A percentile compares a stretch with the other conserved stretches of the same genome.
These are phyloP conservation scores for Dryas drummondii DNA, from an alignment of 306 rosid genomes.

Conservation along the genomic window DNA sequence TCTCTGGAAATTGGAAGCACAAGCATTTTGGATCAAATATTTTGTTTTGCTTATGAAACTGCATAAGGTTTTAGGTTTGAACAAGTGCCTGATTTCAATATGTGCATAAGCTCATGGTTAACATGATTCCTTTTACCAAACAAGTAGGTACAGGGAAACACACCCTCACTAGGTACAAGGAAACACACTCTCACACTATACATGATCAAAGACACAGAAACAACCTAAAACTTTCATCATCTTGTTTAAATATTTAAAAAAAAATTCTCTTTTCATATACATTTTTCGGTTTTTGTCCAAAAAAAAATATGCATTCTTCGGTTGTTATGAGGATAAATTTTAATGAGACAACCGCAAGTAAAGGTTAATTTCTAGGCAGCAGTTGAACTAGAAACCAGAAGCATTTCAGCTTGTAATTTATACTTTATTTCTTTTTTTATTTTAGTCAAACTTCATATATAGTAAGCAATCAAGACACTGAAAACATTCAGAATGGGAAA, in stretches of 20 bases:
- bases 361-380: background rate
- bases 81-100: background rate
- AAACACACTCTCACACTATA: too few species aligned
- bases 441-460: too few species aligned
- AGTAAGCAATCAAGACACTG: too few species aligned
- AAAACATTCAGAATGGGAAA: too few species aligned
- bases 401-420: background rate
- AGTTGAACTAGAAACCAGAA: background rate
- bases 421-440: background rate
- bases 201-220: too few species aligned
- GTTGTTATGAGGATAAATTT: background rate
- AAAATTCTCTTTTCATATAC: too few species aligned
- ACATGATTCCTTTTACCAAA: background rate
- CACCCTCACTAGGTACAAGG: background rate
- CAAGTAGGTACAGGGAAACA: background rate
- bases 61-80: background rate
- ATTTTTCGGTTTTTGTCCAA: too few species aligned
- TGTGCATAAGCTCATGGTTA: background rate
- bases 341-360: background rate
- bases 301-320: too few species aligned
- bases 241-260: background rate
- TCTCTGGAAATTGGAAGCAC: background rate
- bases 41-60: background rate
- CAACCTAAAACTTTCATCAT: background rate
- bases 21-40: background rate